These are phyloP conservation scores for Ambrosia trifida DNA, from an alignment of 129 eudicot genomes.

Conservation along the genomic window DNA sequence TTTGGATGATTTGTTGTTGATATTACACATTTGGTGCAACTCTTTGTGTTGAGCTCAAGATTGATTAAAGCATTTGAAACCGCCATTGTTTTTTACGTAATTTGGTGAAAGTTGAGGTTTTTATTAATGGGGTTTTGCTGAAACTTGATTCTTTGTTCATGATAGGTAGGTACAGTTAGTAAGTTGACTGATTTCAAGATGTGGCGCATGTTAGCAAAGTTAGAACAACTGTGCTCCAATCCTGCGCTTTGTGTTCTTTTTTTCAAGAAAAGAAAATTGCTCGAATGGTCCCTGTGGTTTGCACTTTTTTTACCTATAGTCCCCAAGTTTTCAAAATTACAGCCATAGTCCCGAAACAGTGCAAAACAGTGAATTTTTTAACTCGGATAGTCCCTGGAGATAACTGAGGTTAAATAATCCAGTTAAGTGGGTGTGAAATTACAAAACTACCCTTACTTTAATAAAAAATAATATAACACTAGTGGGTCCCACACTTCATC, in stretches of 20 bases:
- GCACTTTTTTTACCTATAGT: too few species aligned
- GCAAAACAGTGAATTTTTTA: too few species aligned
- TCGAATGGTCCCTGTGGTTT: too few species aligned
- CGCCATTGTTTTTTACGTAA: slow-evolving; percentile 33
- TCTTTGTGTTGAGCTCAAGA: slow-evolving; percentile 42
- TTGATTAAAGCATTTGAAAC: slow-evolving; percentile 45
- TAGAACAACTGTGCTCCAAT: slow-evolving; percentile 1
- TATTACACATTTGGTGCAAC: slow-evolving; percentile 46
- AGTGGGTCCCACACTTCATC: too few species aligned
- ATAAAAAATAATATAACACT: too few species aligned
- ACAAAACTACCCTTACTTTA: too few species aligned
- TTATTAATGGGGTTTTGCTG: slow-evolving; percentile 23
- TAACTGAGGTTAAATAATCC: too few species aligned
- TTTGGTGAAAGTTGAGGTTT: neutral
- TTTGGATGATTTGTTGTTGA: slow-evolving; percentile 33
- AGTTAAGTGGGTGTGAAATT: too few species aligned
- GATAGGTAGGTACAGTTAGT: neutral
- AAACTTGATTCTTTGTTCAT: neutral
- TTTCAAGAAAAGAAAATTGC: too few species aligned
- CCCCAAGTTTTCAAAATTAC: too few species aligned
- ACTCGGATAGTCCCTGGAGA: too few species aligned
- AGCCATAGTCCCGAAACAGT: too few species aligned
- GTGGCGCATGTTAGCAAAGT: slow-evolving; percentile 33
- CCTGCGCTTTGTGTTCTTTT: slow-evolving; percentile 16
- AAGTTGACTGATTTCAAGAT: slow-evolving; percentile 1